phyloP scores from a whole-genome alignment of 495 filamentous ascomycete species.

The Podospora didyma region DNA sequence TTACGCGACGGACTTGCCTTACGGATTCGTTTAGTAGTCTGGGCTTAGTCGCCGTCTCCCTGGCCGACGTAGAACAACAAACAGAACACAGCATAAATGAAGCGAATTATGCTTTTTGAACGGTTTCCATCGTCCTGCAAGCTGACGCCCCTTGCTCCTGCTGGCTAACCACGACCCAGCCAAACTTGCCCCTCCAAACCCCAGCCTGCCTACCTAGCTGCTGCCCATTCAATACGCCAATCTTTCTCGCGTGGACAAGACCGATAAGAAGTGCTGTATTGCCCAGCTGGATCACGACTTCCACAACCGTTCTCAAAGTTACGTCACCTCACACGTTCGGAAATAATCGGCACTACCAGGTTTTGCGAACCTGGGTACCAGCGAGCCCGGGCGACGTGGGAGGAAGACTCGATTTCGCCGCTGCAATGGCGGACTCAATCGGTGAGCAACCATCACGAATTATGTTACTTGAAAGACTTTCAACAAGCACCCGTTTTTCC shows the following conservation, averaged over 20 bases:
- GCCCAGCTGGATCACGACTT: not conserved
- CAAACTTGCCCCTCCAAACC: no score
- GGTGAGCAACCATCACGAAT: not conserved
- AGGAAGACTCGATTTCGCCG: not conserved
- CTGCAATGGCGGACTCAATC: conserved; percentile 13
- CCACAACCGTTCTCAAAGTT: not conserved
- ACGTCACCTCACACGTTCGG: not conserved
- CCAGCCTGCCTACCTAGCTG: not conserved
- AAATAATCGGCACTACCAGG: not conserved
- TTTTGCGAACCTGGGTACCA: not conserved
- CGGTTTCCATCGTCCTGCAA: no score
- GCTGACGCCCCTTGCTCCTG: no score
- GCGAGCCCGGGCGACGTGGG: not conserved
- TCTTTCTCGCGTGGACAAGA: not conserved
- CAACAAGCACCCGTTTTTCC: conserved; percentile 20
- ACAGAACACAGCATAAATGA: no score
- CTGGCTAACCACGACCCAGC: no score
- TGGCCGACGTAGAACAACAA: no score
- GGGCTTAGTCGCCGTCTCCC: no score
- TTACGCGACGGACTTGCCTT: conserved; percentile 6
- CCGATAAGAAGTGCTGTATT: not conserved
- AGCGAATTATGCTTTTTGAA: no score
- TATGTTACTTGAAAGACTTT: not conserved
- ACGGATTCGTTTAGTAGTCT: not conserved
- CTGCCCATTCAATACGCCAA: not conserved